phyloP scores from a whole-genome alignment of 2,329 filamentous ascomycete genomes.

The Claviceps cyperi region DNA sequence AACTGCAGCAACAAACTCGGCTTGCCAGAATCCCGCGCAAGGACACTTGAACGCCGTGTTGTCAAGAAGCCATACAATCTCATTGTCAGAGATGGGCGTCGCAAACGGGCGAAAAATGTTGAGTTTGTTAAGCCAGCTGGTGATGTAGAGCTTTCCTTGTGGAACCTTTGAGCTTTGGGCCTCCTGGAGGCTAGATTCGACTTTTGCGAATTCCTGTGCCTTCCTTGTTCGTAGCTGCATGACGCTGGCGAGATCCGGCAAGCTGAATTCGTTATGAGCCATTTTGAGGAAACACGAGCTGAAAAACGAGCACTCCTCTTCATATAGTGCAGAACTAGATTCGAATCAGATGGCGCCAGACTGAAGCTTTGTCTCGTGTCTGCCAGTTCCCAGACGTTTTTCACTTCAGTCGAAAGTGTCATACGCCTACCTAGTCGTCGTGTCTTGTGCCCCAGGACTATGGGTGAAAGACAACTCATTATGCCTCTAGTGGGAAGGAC shows the following conservation, averaged over 20 bases:
- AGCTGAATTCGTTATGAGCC: slow-evolving; percentile 11
- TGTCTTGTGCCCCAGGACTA: slow-evolving; percentile 1
- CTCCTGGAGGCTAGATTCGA: slow-evolving; percentile 32
- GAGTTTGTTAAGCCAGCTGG: slow-evolving; percentile 34
- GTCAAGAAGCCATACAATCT: slow-evolving; percentile 80
- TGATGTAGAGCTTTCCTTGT: slow-evolving; percentile 11
- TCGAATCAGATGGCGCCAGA: not conserved
- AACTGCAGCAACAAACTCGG: slow-evolving; percentile 70
- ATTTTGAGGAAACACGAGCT: slow-evolving; percentile 9
- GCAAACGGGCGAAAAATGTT: slow-evolving; percentile 37
- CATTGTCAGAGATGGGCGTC: slow-evolving; percentile 43
- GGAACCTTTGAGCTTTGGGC: slow-evolving; percentile 16
- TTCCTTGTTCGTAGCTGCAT: slow-evolving; percentile 37
- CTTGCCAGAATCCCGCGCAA: slow-evolving; percentile 47
- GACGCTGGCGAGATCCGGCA: slow-evolving; percentile 20
- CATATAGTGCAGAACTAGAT: not conserved
- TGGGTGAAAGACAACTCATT: not conserved
- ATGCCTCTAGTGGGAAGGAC: not conserved
- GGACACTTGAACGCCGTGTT: slow-evolving; percentile 62
- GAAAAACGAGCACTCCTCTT: not conserved
- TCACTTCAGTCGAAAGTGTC: not conserved
- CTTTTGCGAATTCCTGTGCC: slow-evolving; percentile 32
- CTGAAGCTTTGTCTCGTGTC: not conserved
- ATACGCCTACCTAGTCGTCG: not conserved
- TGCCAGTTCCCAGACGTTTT: not conserved